Percentiles rank a stretch among this genome's conserved stretches.
Conservation (phyloP, 1,284 basidiomycete species). For the Ceratobasidium sp. region DNA sequence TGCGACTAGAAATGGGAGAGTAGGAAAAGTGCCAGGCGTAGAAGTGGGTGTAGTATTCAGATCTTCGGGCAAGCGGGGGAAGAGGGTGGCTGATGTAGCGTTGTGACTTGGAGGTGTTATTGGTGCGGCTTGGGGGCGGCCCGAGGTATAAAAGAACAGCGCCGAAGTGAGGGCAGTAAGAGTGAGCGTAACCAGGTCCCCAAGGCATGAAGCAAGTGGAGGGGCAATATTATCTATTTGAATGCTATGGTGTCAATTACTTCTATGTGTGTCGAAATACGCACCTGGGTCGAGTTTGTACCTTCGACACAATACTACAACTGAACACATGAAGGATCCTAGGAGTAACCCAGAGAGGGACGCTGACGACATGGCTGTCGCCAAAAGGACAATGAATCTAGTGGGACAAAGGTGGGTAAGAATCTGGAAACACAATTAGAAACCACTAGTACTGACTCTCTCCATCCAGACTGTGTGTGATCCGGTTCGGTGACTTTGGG, state of each 20-base stretch:
- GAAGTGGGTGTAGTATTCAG: background rate
- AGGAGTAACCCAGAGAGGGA: constrained; percentile 83
- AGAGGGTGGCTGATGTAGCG: background rate
- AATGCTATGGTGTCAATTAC: constrained; percentile 6
- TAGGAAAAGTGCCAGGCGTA: constrained; percentile 62
- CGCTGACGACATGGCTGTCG: constrained; percentile 90
- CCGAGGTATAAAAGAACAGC: constrained; percentile 39
- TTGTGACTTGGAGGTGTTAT: constrained; percentile 62
- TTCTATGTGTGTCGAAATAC: constrained; percentile 48
- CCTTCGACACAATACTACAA: constrained; percentile 84
- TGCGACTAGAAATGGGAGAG: constrained; percentile 70
- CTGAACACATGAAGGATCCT: constrained; percentile 92
- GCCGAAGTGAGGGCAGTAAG: constrained; percentile 75
- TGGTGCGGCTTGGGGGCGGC: constrained; percentile 20
- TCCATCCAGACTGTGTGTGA: constrained; percentile 61
- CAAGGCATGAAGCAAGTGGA: constrained; percentile 91
- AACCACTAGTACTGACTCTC: constrained; percentile 62
- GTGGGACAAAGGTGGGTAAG: constrained; percentile 10
- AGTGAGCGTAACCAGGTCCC: constrained; percentile 91
- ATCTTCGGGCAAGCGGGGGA: constrained; percentile 56
- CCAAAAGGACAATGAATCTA: constrained; percentile 86
- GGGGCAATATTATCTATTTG: constrained; percentile 91
- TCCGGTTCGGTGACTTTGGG: constrained; percentile 47
- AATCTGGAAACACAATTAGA: constrained; percentile 45
- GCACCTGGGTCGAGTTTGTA: constrained; percentile 86